Conservation (phyloP, 2,329 filamentous ascomycete species). For the Lizonia empirigonia region DNA sequence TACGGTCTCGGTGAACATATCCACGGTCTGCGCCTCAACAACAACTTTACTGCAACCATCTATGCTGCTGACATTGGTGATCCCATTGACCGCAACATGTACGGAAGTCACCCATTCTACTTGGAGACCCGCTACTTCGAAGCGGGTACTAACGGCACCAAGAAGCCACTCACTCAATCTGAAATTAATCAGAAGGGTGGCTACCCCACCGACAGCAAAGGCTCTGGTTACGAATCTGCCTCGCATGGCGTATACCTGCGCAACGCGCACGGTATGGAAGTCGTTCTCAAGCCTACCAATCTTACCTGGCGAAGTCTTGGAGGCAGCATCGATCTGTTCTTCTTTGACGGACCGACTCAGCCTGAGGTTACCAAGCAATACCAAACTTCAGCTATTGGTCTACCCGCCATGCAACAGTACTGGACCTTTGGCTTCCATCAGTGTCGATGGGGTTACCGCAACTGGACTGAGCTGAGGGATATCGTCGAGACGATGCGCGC, state of each 20-base stretch:
- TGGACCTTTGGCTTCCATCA: constrained; percentile 83
- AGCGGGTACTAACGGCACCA: constrained; percentile 54
- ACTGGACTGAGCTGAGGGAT: constrained; percentile 69
- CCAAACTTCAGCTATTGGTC: constrained; percentile 67
- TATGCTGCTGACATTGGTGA: constrained; percentile 73
- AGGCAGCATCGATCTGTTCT: constrained; percentile 78
- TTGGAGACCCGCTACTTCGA: constrained; percentile 79
- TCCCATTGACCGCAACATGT: constrained; percentile 69
- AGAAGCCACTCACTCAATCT: constrained; percentile 60
- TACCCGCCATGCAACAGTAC: constrained; percentile 78
- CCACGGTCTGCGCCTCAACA: constrained; percentile 71
- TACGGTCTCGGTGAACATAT: constrained; percentile 78
- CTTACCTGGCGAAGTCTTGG: constrained; percentile 77
- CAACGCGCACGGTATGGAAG: constrained; percentile 77
- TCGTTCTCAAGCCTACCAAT: constrained; percentile 66
- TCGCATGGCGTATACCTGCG: constrained; percentile 79
- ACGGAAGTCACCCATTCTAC: constrained; percentile 79
- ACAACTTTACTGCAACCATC: constrained; percentile 72
- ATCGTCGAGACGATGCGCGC: constrained; percentile 60
- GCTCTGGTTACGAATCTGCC: constrained; percentile 65
- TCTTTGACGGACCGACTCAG: constrained; percentile 74
- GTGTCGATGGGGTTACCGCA: constrained; percentile 80
- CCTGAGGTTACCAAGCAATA: constrained; percentile 73
- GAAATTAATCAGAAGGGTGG: constrained; percentile 49
- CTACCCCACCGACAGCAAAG: constrained; percentile 19